A percentile compares a stretch with the other conserved stretches of the same genome.
Conservation (phyloP, 495 filamentous ascomycete genomes). For the Aspergillus steynii region DNA sequence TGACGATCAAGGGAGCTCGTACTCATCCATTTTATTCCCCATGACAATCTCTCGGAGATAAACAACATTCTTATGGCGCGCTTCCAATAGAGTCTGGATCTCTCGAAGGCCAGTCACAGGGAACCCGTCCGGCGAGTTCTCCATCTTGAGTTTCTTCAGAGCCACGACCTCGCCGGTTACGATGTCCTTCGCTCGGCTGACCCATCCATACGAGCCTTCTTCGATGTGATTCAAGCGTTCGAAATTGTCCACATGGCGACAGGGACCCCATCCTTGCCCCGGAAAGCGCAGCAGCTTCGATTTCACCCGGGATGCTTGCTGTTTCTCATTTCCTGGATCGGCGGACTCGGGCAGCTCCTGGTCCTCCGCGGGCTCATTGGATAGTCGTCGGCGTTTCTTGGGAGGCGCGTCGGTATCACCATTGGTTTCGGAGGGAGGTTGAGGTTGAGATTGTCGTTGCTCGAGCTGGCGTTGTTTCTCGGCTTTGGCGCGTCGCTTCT, state of each 20-base stretch:
- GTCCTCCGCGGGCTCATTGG: slow-evolving; percentile 37
- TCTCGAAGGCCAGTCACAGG: slow-evolving; percentile 91
- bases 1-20: slow-evolving; percentile 28
- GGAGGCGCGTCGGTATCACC: slow-evolving; percentile 33
- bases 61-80: slow-evolving; percentile 75
- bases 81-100: slow-evolving; percentile 69
- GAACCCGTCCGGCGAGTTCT: slow-evolving; percentile 78
- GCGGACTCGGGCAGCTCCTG: slow-evolving; percentile 12
- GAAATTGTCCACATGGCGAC: slow-evolving; percentile 84
- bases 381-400: slow-evolving; percentile 48
- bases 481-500: slow-evolving; percentile 82
- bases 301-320: slow-evolving; percentile 30
- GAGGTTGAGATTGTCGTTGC: slow-evolving; percentile 38
- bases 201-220: slow-evolving; percentile 94
- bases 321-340: slow-evolving; percentile 11
- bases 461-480: slow-evolving; percentile 77
- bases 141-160: slow-evolving; percentile 92
- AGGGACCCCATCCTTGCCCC: slow-evolving; percentile 66
- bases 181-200: slow-evolving; percentile 79
- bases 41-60: slow-evolving; percentile 83
- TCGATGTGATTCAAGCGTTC: slow-evolving; percentile 95
- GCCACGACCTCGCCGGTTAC: slow-evolving; percentile 85
- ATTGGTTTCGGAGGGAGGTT: slow-evolving; percentile 15
- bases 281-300: slow-evolving; percentile 69
- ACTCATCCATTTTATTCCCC: slow-evolving; percentile 77